phyloP scores from a whole-genome alignment of 345 rosid species.

The Sapria himalayana region DNA sequence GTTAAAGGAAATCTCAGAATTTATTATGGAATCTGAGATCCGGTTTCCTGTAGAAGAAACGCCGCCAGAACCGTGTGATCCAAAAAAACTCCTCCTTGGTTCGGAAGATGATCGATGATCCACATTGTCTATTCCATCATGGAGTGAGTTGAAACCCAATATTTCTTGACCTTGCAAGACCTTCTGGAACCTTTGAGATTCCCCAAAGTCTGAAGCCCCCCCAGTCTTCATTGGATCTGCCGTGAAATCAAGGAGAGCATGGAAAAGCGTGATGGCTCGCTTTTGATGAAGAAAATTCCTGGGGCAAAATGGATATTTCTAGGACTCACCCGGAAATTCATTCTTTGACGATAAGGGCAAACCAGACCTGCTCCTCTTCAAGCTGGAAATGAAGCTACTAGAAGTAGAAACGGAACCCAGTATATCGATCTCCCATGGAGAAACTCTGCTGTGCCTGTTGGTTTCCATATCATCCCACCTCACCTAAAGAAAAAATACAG shows the following conservation, averaged over 20 bases:
- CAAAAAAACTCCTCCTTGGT: conserved; percentile 17
- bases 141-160: conserved; percentile 33
- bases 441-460: conserved; percentile 48
- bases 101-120: conserved; percentile 19
- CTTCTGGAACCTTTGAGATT: conserved; percentile 81
- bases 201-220: conserved; percentile 73
- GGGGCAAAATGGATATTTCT: no score
- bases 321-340: no score
- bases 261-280: no score
- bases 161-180: conserved; percentile 99
- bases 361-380: conserved; percentile 67
- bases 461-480: conserved; percentile 72
- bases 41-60: conserved; percentile 12
- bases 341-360: no score
- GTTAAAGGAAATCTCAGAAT: conserved; percentile 14
- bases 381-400: conserved; percentile 32
- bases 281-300: no score
- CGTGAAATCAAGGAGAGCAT: no score
- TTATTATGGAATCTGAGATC: conserved; percentile 10
- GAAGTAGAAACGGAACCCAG: conserved; percentile 37
- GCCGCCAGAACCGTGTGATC: conserved; percentile 18
- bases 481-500: conserved; percentile 24
- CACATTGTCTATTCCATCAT: conserved; percentile 25
- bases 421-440: conserved; percentile 91
- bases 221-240: no score